Evolutionary conservation across 169 alveolate species (phyloP).

Genomic region (Plasmodium gaboni): DNA sequence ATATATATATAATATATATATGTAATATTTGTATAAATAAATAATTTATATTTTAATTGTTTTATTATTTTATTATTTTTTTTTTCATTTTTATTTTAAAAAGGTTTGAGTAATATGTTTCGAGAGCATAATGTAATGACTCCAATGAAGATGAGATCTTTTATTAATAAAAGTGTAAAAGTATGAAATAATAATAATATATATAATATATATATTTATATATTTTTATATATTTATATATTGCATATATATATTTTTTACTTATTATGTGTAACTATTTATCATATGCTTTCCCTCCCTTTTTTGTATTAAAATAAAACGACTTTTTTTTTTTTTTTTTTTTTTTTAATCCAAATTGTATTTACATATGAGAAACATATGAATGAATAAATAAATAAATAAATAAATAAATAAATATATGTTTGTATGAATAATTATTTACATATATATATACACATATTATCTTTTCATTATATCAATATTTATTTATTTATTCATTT

Average conservation of each 20-base stretch:
- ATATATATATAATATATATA: not conserved
- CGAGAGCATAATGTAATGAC: not conserved
- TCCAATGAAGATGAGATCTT: constrained; percentile 10
- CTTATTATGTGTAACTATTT: too few relatives aligned
- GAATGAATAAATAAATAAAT: not conserved
- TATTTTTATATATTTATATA: not conserved
- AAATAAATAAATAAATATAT: not conserved
- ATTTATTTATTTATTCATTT: not conserved
- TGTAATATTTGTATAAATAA: too few relatives aligned
- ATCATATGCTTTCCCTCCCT: too few relatives aligned
- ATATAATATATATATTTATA: not conserved
- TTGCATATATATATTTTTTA: not conserved
- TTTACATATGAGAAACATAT: not conserved
- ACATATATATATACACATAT: not conserved
- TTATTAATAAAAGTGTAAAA: constrained; percentile 14
- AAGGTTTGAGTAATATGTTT: constrained; percentile 11
- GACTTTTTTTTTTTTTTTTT: not conserved
- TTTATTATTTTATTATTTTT: not conserved
- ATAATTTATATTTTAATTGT: not conserved
- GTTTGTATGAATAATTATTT: constrained; percentile 1
- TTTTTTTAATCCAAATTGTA: not conserved
- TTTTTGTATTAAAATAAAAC: too few relatives aligned
- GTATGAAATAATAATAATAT: constrained; percentile 12
- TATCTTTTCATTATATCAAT: not conserved
- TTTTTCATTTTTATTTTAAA: not conserved